Base-by-base conservation (phyloP, 306 rosid genomes). In the Prunus mira region DNA sequence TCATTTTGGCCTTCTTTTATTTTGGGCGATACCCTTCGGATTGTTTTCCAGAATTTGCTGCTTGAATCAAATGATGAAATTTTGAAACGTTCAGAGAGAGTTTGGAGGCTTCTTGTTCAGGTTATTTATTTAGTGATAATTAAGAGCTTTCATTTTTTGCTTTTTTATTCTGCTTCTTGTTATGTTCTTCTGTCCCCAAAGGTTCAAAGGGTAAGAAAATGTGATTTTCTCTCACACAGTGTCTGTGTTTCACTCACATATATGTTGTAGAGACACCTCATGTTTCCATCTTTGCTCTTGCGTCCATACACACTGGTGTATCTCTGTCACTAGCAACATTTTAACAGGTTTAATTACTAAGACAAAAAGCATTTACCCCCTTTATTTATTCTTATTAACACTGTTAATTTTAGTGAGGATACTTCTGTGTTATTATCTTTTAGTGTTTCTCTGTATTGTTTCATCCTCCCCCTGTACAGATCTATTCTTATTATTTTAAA, bases 101-200 rank as follows among this genome's bases (percentile, higher is more conserved):
- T 95, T 72, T 95, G 98, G 98, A 84, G 91, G 86, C 96, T 95
- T 51, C 97, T 95, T 78, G 84, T 95, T 85, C 91, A 92, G 98
- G 98, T 94, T 79, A 69, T 76, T 46, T 51, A 43, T 49, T 57
- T 72, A 15, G 71, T 62, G 50, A 65, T 41, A 58, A 38, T 45
- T 30, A 50, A 32, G 11, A 5, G 8, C 5, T 72, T 46, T 30
- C 30, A 46, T 73, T 2, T 41, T 60, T 32, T 20, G 19, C 25
- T 22, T 28, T 22, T 34, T 10, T 27, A 20, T 15, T 63, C 19
- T 63, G 20, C n/a, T 63, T 47, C 28, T 32, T 64, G 20, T 34
- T 22, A 32, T 38, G 22, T 4, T 3, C 15, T 13, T 41, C 3
- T 2, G 49, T 30, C 2, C 0, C 50, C 49, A 34, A 18, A 13